Evolutionary conservation across 2,329 filamentous ascomycete species (phyloP), one percentile per base, ranked within the genome.

Genomic region (Colletotrichum tamarilloi): DNA sequence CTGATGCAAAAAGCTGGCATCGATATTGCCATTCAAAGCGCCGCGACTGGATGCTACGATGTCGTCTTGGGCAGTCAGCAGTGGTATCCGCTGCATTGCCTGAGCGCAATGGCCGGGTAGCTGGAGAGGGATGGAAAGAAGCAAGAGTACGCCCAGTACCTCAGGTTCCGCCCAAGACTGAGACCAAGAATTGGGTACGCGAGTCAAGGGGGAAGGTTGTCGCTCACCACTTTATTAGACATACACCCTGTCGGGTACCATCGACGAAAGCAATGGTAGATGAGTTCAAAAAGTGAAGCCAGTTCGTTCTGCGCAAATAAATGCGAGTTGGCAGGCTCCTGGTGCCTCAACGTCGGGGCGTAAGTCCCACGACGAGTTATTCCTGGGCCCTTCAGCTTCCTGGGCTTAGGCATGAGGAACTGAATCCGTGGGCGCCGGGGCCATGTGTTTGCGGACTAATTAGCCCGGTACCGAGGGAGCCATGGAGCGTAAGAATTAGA

Each of bases 181-280:
- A 32, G 32, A 32, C 32, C 22, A 56, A 35, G 16, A 62, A 49
- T 19, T 28, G 22, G 46, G 62, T 30, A 71, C 67, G 56, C 38
- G 71, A 73, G 67, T 71, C 71, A 71, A 71, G 71, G 57, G 56
- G 24, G 32, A 22, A 67, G 22, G 19, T 22, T 38, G 56, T 53
- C 22, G 46, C 53, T 42, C 22, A 56, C n/a, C 19, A 8, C 22
- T 22, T 9, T 3, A 11, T 35, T 62, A 66, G 5, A 46, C 26
- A 35, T 38, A 71, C 71, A 28, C 71, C 60, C 70, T 52, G 42
- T 19, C 55, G n/a, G 53, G 12, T 28, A 19, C 9, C 6, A 26
- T 14, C 19, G 53, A 56, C 53, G 24, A 56, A 56, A 26, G 53
- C 53, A 56, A 28, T 12, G 24, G 11, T 9, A 28, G 67, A 53